Conservation (phyloP, 331 rosid species). For the Prunus yedoensis region DNA sequence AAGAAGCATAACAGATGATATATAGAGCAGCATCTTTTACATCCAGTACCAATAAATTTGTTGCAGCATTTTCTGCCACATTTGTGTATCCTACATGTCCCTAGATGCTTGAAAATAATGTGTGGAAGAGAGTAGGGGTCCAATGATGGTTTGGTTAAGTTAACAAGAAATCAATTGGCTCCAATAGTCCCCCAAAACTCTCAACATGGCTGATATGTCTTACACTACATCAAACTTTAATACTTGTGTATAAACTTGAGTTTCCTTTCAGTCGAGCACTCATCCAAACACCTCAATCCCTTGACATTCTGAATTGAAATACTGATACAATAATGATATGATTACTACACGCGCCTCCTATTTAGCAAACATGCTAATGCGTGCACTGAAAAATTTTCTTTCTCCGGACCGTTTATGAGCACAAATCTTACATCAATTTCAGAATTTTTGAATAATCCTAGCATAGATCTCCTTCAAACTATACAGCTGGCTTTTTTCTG, state of each 20-base stretch:
- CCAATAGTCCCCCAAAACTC: background rate
- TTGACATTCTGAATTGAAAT: background rate
- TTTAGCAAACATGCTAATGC: background rate
- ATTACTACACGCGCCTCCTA: no score
- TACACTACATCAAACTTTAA: background rate
- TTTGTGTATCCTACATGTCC: background rate
- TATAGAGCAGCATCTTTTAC: background rate
- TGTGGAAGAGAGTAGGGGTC: background rate
- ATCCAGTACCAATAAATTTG: background rate
- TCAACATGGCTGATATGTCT: background rate
- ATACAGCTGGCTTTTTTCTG: no score
- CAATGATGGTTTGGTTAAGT: background rate
- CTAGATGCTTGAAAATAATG: background rate
- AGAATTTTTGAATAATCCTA: no score
- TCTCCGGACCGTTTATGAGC: background rate
- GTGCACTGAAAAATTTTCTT: background rate
- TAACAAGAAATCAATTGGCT: background rate
- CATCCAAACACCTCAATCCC: background rate
- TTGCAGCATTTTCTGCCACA: background rate
- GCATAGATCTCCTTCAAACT: no score
- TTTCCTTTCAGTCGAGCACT: background rate
- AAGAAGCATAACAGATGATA: background rate
- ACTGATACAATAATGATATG: background rate
- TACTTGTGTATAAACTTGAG: background rate
- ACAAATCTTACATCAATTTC: background rate